Percentiles rank a stretch among this genome's conserved stretches.
phyloP scores from a whole-genome alignment of 1,284 basidiomycete genomes.

The Cryptococcus floricola region DNA sequence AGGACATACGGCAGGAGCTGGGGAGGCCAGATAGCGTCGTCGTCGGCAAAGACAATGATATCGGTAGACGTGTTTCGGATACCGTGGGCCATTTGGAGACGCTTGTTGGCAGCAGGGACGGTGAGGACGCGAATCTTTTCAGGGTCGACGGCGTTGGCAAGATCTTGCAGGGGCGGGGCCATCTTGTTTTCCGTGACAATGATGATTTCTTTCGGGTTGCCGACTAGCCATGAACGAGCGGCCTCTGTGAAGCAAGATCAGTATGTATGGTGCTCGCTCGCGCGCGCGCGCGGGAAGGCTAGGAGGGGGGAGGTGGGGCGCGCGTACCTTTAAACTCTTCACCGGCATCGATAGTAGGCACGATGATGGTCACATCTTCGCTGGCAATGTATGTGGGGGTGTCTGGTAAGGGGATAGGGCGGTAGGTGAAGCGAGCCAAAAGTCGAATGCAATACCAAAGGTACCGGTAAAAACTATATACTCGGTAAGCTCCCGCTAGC shows the following conservation, averaged over 20 bases:
- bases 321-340: slow-evolving; percentile 71
- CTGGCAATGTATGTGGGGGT: slow-evolving; percentile 81
- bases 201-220: slow-evolving; percentile 85
- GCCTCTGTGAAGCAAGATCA: slow-evolving; percentile 56
- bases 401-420: slow-evolving; percentile 77
- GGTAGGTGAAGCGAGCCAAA: slow-evolving; percentile 68
- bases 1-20: slow-evolving; percentile 77
- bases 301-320: too few relatives aligned
- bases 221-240: slow-evolving; percentile 81
- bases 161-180: slow-evolving; percentile 75
- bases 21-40: slow-evolving; percentile 91
- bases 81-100: slow-evolving; percentile 85
- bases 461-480: slow-evolving; percentile 65
- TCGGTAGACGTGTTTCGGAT: slow-evolving; percentile 84
- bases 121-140: slow-evolving; percentile 77
- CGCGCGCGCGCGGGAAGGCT: neutral
- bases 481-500: neutral
- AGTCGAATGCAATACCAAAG: slow-evolving; percentile 83
- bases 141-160: slow-evolving; percentile 80
- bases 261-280: neutral
- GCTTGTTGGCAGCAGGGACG: slow-evolving; percentile 87
- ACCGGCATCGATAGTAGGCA: slow-evolving; percentile 89
- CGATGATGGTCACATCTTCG: slow-evolving; percentile 91
- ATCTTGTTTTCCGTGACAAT: slow-evolving; percentile 91
- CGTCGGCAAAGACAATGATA: slow-evolving; percentile 92